phyloP scores from a whole-genome alignment of 1,284 basidiomycete genomes.

The Trichosporon inkin region DNA sequence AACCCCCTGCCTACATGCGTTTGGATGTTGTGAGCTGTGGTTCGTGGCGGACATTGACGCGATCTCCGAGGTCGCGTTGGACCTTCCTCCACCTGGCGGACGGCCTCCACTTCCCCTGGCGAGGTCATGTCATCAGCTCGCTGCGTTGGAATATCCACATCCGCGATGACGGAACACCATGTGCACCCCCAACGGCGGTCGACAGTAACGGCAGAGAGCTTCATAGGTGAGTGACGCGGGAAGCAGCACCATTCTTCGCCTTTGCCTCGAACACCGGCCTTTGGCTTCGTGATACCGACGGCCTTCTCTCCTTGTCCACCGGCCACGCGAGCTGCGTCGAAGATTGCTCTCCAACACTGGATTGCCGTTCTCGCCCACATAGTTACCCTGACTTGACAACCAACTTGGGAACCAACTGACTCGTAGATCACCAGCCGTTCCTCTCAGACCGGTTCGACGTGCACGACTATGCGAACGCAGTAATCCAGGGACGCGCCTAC shows the following conservation, averaged over 20 bases:
- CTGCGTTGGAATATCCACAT: not conserved
- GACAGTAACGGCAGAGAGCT: slow-evolving; percentile 16
- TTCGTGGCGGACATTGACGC: not conserved
- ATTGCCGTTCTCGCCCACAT: not conserved
- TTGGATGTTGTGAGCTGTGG: not conserved
- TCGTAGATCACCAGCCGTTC: slow-evolving; percentile 47
- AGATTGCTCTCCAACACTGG: too few relatives aligned
- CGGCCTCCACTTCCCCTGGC: not conserved
- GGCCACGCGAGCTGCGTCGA: too few relatives aligned
- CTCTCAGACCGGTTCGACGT: slow-evolving; percentile 66
- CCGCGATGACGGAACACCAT: slow-evolving; percentile 1
- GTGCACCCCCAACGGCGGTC: slow-evolving; percentile 13
- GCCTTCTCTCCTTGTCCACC: too few relatives aligned
- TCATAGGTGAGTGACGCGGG: slow-evolving; percentile 16
- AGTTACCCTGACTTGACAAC: too few relatives aligned
- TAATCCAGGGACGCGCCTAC: slow-evolving; percentile 73
- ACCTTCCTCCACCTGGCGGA: not conserved
- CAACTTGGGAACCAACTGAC: not conserved
- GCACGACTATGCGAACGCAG: slow-evolving; percentile 80
- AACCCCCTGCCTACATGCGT: not conserved
- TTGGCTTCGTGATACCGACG: too few relatives aligned
- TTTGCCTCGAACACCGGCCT: too few relatives aligned
- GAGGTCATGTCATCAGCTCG: not conserved
- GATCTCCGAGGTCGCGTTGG: not conserved
- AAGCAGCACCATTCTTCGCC: too few relatives aligned